These are phyloP conservation scores for Oryza brachyantha DNA, from an alignment of 176 grass and related monocot genomes.

Conservation along the genomic window DNA sequence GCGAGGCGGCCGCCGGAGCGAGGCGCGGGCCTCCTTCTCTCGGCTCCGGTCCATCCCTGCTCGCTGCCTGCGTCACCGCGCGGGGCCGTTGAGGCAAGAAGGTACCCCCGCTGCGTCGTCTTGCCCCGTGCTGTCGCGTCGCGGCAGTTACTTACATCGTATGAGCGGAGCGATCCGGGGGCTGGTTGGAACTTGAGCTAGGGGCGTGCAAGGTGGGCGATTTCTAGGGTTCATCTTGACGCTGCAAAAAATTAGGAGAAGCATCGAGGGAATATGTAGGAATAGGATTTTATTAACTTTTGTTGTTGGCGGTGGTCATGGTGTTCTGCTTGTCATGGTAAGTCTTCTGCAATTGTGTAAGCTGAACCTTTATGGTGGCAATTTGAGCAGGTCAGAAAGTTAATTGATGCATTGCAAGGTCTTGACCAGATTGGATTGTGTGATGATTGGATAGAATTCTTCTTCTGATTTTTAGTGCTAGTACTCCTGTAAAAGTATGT, in stretches of 20 bases:
- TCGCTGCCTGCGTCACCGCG: not conserved
- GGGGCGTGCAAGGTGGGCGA: not conserved
- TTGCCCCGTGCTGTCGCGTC: no score
- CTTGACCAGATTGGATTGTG: not conserved
- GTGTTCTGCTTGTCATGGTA: not conserved
- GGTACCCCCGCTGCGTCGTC: no score
- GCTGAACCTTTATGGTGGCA: not conserved
- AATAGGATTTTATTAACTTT: not conserved
- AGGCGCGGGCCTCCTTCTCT: not conserved
- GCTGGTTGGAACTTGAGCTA: not conserved
- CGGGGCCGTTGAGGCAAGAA: not conserved
- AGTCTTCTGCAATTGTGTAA: not conserved
- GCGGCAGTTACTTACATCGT: no score
- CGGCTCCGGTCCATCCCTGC: not conserved
- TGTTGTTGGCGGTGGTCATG: no score
- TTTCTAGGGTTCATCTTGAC: not conserved
- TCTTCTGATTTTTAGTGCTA: not conserved
- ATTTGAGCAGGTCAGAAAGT: not conserved
- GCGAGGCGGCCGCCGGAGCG: not conserved
- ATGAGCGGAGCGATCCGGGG: no score
- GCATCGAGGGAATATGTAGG: not conserved
- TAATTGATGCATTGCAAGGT: not conserved
- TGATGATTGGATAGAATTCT: not conserved
- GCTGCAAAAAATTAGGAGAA: not conserved
- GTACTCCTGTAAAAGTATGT: no score